These are phyloP conservation scores for Fusarium dlaminii DNA, from an alignment of 2,329 filamentous ascomycete genomes.

Conservation along the genomic window DNA sequence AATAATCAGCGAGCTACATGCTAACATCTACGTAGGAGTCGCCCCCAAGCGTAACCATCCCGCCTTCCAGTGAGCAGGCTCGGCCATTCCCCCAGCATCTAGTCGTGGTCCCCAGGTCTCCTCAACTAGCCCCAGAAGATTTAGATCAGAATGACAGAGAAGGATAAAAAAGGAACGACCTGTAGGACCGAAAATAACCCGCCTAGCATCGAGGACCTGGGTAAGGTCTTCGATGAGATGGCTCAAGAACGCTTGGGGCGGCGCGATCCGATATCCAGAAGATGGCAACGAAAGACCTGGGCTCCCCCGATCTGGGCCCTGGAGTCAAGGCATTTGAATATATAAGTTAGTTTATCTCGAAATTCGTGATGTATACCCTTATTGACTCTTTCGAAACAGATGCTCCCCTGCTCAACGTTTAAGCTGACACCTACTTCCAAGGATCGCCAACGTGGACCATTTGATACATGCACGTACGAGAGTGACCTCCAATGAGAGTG, in stretches of 20 bases:
- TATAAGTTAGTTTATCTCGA: rapidly evolving
- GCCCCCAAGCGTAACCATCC: background rate
- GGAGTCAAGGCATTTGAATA: rapidly evolving
- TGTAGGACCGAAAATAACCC: background rate
- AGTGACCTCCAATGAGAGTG: background rate
- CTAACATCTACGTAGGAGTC: background rate
- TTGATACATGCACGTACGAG: too few relatives aligned
- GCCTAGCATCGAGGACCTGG: background rate
- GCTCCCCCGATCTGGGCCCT: background rate
- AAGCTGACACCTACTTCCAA: background rate
- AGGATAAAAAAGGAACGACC: background rate
- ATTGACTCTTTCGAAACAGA: background rate
- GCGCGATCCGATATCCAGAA: background rate
- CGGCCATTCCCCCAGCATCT: background rate
- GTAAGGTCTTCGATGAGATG: rapidly evolving
- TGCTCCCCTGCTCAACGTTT: background rate
- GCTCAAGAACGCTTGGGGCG: background rate
- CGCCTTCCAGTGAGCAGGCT: too few relatives aligned
- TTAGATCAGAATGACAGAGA: background rate
- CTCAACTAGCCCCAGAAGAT: background rate
- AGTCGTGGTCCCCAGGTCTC: background rate
- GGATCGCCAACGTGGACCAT: background rate
- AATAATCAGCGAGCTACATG: rapidly evolving
- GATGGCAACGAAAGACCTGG: background rate
- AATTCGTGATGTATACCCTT: background rate